These are phyloP conservation scores for Cinchona pubescens DNA, from an alignment of 257 asterid species.

Conservation along the genomic window DNA sequence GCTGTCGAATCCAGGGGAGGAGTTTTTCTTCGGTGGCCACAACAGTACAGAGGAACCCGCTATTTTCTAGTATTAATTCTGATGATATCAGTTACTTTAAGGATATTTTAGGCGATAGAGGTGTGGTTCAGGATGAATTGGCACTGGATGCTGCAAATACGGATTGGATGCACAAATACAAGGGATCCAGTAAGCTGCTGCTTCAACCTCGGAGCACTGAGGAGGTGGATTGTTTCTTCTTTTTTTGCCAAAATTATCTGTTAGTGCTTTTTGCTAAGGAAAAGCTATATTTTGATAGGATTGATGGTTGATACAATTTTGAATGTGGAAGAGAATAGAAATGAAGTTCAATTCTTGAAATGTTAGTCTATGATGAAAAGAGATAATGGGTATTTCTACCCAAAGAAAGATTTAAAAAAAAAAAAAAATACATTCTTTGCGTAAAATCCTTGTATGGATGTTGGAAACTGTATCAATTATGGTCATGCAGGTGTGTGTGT, in stretches of 20 bases:
- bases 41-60: slow-evolving; percentile 44
- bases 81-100: slow-evolving; percentile 80
- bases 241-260: background rate
- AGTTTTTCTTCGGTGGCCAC: slow-evolving; percentile 51
- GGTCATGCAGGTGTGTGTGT: too few species aligned
- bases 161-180: slow-evolving; percentile 89
- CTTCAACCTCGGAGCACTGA: slow-evolving; percentile 67
- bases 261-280: too few species aligned
- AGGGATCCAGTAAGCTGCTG: slow-evolving; percentile 88
- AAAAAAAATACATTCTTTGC: too few species aligned
- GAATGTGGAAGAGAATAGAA: too few species aligned
- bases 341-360: too few species aligned
- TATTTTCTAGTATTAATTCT: slow-evolving; percentile 50
- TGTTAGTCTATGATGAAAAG: too few species aligned
- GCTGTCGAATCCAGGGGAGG: slow-evolving; percentile 33
- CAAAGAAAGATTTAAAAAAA: too few species aligned
- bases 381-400: too few species aligned
- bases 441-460: too few species aligned
- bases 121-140: slow-evolving; percentile 78
- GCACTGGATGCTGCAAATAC: slow-evolving; percentile 75
- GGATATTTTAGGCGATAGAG: slow-evolving; percentile 70
- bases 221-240: slow-evolving; percentile 46
- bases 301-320: too few species aligned
- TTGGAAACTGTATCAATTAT: too few species aligned
- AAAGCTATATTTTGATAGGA: too few species aligned